Base-by-base conservation (phyloP, 257 asterid species). In the Fraxinus pennsylvanica region DNA sequence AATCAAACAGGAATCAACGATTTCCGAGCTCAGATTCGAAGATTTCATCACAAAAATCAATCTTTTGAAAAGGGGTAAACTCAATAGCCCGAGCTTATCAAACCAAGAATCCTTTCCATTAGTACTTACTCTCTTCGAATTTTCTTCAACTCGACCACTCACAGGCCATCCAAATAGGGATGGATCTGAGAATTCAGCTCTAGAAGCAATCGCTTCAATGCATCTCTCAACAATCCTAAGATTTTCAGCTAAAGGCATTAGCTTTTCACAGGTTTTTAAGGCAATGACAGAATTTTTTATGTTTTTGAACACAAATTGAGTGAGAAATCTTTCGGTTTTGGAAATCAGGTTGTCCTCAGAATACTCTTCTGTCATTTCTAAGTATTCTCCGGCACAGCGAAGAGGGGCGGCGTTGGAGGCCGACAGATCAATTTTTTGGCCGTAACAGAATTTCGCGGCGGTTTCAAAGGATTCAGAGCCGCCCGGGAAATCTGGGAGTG, bases 121-220 rank as follows among this genome's bases (percentile, higher is more conserved):
- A 7, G 66, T 78, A 38, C 32, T 69, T 67, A 76, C 85, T 65
- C 86, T 84, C 76, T 89, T 68, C 29, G 83, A 59, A 74, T 72
- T 69, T 52, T 52, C 25, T 21, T 87, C 89, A 9, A 66, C 57
- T 32, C 32, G 78, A 36, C 73, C 73, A 45, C 68, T 91, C 45
- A 95, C 91, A 27, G 99, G 99, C 99, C 99, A 95, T 15, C 99
- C 98, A 9, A 93, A 90, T 38, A 93, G 79, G 57, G 97, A 80
- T 67, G 98, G 94, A 90, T 93, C 98, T 1, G 93, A 67, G 29
- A 86, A 73, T 19, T 90, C 87, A 78, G 97, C 97, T 78, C 78
- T 92, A 57, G 80, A 71, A 0, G 91, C 91, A 57, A 91, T 78
- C 25, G 96, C 95, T 14, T 90, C 90, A 65, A 93, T 83, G 84